Conservation (phyloP, 441 rosid species). For the Eutrema salsugineum region DNA sequence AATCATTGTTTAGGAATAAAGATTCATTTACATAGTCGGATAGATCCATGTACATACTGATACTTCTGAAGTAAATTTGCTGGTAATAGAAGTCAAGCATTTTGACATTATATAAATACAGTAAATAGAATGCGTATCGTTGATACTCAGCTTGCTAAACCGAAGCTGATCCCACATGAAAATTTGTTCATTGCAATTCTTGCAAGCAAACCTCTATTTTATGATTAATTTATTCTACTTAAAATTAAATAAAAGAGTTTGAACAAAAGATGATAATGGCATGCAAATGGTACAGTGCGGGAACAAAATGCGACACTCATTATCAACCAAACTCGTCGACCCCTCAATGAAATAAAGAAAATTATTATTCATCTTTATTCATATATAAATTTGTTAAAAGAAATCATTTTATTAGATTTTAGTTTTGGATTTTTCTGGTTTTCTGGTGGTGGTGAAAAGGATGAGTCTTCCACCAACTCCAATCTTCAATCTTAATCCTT, state of each 20-base stretch:
- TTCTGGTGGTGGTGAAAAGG: conserved; percentile 38
- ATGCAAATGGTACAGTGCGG: conserved; percentile 35
- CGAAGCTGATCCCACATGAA: conserved; percentile 29
- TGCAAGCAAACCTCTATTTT: conserved; percentile 22
- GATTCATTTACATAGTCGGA: too few species aligned
- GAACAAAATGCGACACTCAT: conserved; percentile 38
- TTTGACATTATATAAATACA: background rate
- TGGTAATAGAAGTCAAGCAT: too few species aligned
- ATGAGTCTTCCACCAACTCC: conserved; percentile 60
- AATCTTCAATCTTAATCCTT: conserved; percentile 51
- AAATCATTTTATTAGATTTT: background rate
- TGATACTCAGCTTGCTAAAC: conserved; percentile 17
- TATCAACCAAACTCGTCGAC: conserved; percentile 41
- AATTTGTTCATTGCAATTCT: conserved; percentile 13
- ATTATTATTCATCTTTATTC: background rate
- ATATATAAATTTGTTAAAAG: background rate
- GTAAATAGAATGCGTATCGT: background rate
- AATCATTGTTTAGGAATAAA: too few species aligned
- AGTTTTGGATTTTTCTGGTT: conserved; percentile 16
- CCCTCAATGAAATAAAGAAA: background rate
- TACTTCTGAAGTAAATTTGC: background rate
- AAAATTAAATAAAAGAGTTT: background rate
- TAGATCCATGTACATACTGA: too few species aligned
- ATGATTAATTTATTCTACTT: conserved; percentile 1
- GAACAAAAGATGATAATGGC: conserved; percentile 31